Percentiles rank a stretch among this genome's conserved stretches.
Evolutionary conservation across 495 filamentous ascomycete species (phyloP).

Genomic region (Parmelia sp.): DNA sequence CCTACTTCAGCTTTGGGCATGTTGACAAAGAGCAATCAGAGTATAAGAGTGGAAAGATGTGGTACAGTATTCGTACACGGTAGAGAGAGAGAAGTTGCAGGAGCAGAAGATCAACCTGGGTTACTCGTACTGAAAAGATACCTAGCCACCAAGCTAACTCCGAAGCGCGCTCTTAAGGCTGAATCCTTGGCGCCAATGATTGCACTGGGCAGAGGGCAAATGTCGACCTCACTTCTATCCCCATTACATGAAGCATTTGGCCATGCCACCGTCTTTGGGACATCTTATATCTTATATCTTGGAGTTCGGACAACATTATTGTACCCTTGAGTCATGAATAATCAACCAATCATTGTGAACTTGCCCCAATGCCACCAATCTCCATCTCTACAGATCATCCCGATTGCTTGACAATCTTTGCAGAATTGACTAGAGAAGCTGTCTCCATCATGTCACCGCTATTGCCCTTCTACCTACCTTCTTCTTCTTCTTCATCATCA

Average conservation of each 20-base stretch:
- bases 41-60: background rate
- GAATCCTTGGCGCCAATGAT: background rate
- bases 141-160: too few relatives aligned
- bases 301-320: too few relatives aligned
- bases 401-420: background rate
- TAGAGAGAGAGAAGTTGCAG: background rate
- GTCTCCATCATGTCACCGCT: too few relatives aligned
- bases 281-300: too few relatives aligned
- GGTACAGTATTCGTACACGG: too few relatives aligned
- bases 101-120: too few relatives aligned
- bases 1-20: constrained; percentile 95
- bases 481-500: too few relatives aligned
- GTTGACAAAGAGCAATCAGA: background rate
- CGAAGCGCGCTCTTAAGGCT: too few relatives aligned
- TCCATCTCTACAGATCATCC: background rate
- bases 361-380: background rate
- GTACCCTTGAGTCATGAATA: background rate
- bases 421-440: background rate
- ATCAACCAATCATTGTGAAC: background rate
- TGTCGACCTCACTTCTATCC: background rate
- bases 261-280: too few relatives aligned
- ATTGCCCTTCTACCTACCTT: too few relatives aligned
- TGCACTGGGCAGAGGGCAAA: constrained; percentile 7
- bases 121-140: too few relatives aligned
- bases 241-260: too few relatives aligned